A percentile compares a stretch with the other conserved stretches of the same genome.
phyloP scores from a whole-genome alignment of 176 grass and related monocot species.

The Oryza australiensis region DNA sequence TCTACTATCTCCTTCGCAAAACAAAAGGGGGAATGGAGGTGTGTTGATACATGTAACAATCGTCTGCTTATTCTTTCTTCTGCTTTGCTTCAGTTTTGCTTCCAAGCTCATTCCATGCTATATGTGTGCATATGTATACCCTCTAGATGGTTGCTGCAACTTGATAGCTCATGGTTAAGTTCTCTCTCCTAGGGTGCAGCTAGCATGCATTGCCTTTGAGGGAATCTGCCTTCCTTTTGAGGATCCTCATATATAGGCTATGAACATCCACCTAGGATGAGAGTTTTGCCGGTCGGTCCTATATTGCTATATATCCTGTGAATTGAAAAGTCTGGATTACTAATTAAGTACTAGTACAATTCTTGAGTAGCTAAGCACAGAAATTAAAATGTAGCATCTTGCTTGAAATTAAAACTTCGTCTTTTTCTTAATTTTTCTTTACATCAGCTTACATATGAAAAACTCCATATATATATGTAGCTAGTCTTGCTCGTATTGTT shows the following conservation, averaged over 20 bases:
- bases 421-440: not conserved
- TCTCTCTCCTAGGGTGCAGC: slow-evolving; percentile 6
- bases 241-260: not conserved
- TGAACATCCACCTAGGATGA: slow-evolving; percentile 13
- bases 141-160: not conserved
- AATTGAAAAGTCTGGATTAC: not conserved
- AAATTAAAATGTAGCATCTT: not conserved
- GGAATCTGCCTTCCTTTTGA: slow-evolving; percentile 2
- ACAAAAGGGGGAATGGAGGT: not conserved
- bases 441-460: not conserved
- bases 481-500: not conserved
- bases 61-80: slow-evolving; percentile 14
- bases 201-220: slow-evolving; percentile 33
- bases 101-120: slow-evolving; percentile 14
- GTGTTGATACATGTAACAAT: not conserved
- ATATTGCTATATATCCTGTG: not conserved
- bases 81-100: not conserved
- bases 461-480: not conserved
- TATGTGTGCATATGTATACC: not conserved
- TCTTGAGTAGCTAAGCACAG: not conserved
- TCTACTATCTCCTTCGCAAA: slow-evolving; percentile 15
- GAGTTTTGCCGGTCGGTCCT: not conserved
- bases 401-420: not conserved
- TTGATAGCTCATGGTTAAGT: slow-evolving; percentile 4
- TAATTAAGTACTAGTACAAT: not conserved